These are phyloP conservation scores for Dryadomyces quercus-mongolicae DNA, from an alignment of 2,329 filamentous ascomycete species.

Conservation along the genomic window DNA sequence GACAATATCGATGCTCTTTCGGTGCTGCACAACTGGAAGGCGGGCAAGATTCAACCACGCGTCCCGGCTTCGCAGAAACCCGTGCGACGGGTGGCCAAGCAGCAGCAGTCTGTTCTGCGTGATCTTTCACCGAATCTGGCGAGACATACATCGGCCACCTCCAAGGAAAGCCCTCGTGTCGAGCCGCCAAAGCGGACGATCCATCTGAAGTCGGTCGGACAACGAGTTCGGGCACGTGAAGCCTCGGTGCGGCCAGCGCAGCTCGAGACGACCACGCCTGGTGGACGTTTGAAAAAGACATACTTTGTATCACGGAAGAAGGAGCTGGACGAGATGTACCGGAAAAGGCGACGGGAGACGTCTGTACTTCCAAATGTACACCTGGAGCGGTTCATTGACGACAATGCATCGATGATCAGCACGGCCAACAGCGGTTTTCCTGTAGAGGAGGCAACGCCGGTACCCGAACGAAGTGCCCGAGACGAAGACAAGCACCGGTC, in stretches of 20 bases:
- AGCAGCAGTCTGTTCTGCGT: background rate
- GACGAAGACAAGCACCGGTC: constrained; percentile 10
- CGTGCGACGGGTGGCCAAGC: background rate
- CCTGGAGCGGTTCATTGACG: constrained; percentile 21
- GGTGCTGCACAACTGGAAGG: constrained; percentile 42
- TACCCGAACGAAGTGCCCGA: too few relatives aligned
- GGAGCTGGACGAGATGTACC: constrained; percentile 42
- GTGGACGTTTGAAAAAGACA: constrained; percentile 16
- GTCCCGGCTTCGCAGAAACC: background rate
- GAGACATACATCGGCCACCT: background rate
- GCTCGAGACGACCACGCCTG: constrained; percentile 34
- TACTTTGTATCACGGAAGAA: constrained; percentile 40
- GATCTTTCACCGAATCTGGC: background rate
- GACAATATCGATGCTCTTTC: constrained; percentile 47
- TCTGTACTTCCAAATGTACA: constrained; percentile 17
- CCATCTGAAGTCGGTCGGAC: background rate
- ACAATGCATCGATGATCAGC: background rate
- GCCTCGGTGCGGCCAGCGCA: constrained; percentile 31
- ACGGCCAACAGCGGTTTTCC: background rate
- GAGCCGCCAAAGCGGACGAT: background rate
- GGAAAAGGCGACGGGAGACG: constrained; percentile 19
- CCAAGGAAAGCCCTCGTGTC: background rate
- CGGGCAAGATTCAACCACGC: constrained; percentile 34
- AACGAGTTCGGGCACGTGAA: background rate
- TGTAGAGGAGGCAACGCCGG: too few relatives aligned